These are phyloP conservation scores for Leptographium flavum DNA, from an alignment of 2,329 filamentous ascomycete genomes.

Conservation along the genomic window DNA sequence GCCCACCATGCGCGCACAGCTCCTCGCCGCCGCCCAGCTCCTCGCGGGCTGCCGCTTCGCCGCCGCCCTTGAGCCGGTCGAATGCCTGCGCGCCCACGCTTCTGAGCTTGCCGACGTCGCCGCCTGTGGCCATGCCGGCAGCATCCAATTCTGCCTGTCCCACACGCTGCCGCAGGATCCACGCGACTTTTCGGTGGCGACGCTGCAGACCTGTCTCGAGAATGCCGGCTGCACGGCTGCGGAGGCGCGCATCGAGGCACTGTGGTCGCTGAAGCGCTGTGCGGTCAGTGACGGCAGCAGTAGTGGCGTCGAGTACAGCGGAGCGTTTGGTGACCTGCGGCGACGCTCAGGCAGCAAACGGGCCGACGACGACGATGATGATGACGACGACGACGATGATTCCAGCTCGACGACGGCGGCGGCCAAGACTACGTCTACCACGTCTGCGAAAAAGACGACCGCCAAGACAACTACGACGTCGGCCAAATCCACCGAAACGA, in stretches of 20 bases:
- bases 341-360: slow-evolving; percentile 6
- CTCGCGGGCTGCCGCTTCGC: neutral
- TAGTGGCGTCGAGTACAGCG: neutral
- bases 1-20: too few relatives aligned
- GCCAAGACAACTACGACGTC: slow-evolving; percentile 1
- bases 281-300: too few relatives aligned
- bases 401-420: neutral
- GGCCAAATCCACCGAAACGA: slow-evolving; percentile 4
- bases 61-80: slow-evolving; percentile 13
- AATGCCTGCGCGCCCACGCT: slow-evolving; percentile 26
- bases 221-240: slow-evolving; percentile 21
- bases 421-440: neutral
- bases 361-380: neutral
- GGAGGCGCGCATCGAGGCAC: slow-evolving; percentile 21
- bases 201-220: slow-evolving; percentile 24
- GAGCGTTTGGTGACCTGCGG: slow-evolving; percentile 12
- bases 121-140: slow-evolving; percentile 27
- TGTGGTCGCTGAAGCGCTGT: slow-evolving; percentile 20
- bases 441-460: neutral
- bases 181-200: slow-evolving; percentile 4
- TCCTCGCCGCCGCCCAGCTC: neutral
- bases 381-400: neutral
- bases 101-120: slow-evolving; percentile 24
- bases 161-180: slow-evolving; percentile 11
- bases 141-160: slow-evolving; percentile 29